Percentiles rank a stretch among this genome's conserved stretches.
Conservation (phyloP, 2,329 filamentous ascomycete species). For the Lizonia empirigonia region DNA sequence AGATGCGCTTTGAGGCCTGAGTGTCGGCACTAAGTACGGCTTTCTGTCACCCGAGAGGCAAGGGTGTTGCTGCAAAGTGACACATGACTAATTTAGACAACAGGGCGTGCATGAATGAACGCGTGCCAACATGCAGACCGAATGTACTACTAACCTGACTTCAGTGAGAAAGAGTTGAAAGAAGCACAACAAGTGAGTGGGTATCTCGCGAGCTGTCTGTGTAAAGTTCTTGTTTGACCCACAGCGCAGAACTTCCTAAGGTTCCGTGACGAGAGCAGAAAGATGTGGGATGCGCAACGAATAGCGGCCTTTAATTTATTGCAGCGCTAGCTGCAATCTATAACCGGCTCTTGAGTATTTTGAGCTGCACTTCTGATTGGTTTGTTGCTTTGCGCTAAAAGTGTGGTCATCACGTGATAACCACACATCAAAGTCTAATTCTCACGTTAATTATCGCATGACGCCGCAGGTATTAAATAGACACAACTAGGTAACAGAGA, state of each 20-base stretch:
- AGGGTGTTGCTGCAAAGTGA: constrained; percentile 26
- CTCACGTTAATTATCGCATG: no score
- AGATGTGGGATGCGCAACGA: constrained; percentile 6
- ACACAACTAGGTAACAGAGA: no score
- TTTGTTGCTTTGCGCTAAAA: no score
- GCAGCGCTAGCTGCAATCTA: no score
- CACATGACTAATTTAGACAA: constrained; percentile 30
- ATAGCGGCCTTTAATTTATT: constrained; percentile 21
- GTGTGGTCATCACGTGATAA: no score
- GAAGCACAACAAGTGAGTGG: background rate
- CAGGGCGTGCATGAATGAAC: background rate
- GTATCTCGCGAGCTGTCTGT: background rate
- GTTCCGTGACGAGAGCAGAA: background rate
- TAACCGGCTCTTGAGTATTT: no score
- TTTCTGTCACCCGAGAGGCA: no score
- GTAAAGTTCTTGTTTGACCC: constrained; percentile 6
- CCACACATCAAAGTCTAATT: no score
- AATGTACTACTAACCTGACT: constrained; percentile 6
- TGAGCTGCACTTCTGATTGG: no score
- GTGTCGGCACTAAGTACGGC: no score
- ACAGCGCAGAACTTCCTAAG: constrained; percentile 5
- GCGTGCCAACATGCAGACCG: background rate
- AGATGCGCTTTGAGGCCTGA: no score
- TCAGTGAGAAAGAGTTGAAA: background rate
- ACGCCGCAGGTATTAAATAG: no score